These are phyloP conservation scores for Psophocarpus tetragonolobus DNA, from an alignment of 306 rosid genomes.

Conservation along the genomic window DNA sequence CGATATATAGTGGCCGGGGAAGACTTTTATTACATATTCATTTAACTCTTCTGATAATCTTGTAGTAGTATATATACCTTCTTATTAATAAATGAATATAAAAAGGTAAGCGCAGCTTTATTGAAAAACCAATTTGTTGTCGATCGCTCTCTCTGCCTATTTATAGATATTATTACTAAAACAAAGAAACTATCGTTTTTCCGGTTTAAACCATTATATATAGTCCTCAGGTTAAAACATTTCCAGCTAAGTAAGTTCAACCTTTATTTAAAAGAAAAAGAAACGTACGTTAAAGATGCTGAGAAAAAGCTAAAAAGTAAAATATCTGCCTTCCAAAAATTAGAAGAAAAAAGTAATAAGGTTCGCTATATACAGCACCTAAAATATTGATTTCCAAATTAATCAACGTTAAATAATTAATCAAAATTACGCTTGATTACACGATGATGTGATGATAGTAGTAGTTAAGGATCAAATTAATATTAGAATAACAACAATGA, in stretches of 20 bases:
- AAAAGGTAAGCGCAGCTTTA: constrained; percentile 9
- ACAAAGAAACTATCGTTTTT: background rate
- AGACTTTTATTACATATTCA: constrained; percentile 27
- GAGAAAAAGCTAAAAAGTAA: constrained; percentile 33
- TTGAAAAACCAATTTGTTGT: background rate
- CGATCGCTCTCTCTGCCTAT: background rate
- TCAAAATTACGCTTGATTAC: constrained; percentile 20
- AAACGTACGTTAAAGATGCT: constrained; percentile 35
- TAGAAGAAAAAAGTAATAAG: constrained; percentile 24
- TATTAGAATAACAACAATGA: no score
- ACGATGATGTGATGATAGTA: constrained; percentile 9
- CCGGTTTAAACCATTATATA: background rate
- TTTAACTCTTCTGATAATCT: no score
- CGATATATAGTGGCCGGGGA: constrained; percentile 25
- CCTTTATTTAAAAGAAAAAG: constrained; percentile 36
- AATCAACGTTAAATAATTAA: constrained; percentile 28
- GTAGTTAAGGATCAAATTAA: background rate
- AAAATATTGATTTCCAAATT: constrained; percentile 27
- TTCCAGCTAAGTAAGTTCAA: constrained; percentile 15
- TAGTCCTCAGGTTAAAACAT: constrained; percentile 5
- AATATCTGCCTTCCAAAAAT: constrained; percentile 6
- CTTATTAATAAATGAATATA: background rate
- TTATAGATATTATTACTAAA: background rate
- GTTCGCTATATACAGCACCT: constrained; percentile 6
- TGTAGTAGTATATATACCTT: background rate